Evolutionary conservation across 805 yeast genomes (phyloP).

Genomic region (Priceomyces melissophilus): DNA sequence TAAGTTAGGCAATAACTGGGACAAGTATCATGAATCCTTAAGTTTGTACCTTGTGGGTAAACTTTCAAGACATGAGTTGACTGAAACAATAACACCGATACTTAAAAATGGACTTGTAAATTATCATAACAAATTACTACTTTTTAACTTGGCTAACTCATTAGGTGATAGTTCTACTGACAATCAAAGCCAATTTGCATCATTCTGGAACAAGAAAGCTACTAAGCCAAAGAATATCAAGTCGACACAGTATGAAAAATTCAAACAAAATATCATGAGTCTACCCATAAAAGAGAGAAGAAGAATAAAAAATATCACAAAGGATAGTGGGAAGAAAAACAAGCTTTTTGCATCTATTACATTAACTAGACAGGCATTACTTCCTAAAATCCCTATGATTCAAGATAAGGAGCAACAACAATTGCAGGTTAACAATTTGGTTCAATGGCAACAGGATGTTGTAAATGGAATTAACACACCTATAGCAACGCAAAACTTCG

Average conservation of each 20-base stretch:
- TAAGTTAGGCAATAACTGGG: slow-evolving; percentile 79
- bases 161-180: slow-evolving; percentile 71
- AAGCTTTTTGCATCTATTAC: slow-evolving; percentile 67
- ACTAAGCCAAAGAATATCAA: slow-evolving; percentile 47
- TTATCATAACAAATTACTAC: slow-evolving; percentile 78
- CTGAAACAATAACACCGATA: slow-evolving; percentile 53
- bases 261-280: slow-evolving; percentile 83
- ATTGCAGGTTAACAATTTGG: slow-evolving; percentile 48
- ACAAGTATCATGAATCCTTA: slow-evolving; percentile 73
- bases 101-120: slow-evolving; percentile 46
- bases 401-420: slow-evolving; percentile 46
- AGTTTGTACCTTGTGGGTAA: slow-evolving; percentile 76
- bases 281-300: slow-evolving; percentile 81
- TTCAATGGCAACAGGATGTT: slow-evolving; percentile 91
- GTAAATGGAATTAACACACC: slow-evolving; percentile 82
- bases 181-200: slow-evolving; percentile 39
- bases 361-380: slow-evolving; percentile 64
- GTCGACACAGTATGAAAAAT: slow-evolving; percentile 71
- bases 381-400: slow-evolving; percentile 83
- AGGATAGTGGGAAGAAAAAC: slow-evolving; percentile 77
- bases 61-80: slow-evolving; percentile 72
- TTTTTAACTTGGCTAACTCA: slow-evolving; percentile 82
- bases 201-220: slow-evolving; percentile 49
- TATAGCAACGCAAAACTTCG: slow-evolving; percentile 69
- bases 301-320: slow-evolving; percentile 76